A percentile compares a stretch with the other conserved stretches of the same genome.
These are phyloP conservation scores for Calonectria pseudoturangicola DNA, from an alignment of 2,329 filamentous ascomycete genomes.

Conservation along the genomic window DNA sequence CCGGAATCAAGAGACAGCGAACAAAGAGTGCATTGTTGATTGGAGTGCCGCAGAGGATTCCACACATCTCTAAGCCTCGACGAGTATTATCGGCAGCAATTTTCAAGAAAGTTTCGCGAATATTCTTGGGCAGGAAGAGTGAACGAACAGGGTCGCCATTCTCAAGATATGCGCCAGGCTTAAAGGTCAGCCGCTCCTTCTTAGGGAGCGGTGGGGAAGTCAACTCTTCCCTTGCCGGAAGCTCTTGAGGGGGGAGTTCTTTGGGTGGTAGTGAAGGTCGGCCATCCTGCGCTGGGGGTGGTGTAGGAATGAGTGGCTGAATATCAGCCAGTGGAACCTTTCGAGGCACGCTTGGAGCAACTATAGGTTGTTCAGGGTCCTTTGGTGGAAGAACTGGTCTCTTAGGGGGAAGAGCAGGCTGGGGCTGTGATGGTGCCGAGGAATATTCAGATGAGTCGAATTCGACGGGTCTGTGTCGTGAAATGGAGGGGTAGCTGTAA, in stretches of 20 bases:
- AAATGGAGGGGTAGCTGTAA: conserved; percentile 76
- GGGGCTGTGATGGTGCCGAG: conserved; percentile 48
- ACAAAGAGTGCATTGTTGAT: conserved; percentile 97
- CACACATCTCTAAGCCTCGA: conserved; percentile 93
- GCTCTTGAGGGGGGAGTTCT: conserved; percentile 37
- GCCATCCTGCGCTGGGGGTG: conserved; percentile 29
- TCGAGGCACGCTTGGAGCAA: conserved; percentile 53
- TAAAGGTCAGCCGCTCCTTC: conserved; percentile 78
- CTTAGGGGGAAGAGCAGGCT: conserved; percentile 60
- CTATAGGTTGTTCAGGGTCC: conserved; percentile 45
- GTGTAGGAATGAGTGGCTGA: conserved; percentile 47
- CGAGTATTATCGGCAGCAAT: conserved; percentile 86
- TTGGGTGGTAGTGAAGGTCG: conserved; percentile 58
- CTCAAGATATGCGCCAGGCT: conserved; percentile 91
- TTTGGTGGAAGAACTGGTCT: conserved; percentile 51
- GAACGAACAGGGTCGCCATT: conserved; percentile 91
- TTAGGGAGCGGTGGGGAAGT: conserved; percentile 59
- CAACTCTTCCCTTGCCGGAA: conserved; percentile 56
- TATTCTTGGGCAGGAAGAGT: conserved; percentile 86
- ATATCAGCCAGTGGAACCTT: conserved; percentile 55
- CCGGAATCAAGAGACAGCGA: conserved; percentile 89
- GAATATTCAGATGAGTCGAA: conserved; percentile 59
- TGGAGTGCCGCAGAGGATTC: conserved; percentile 91
- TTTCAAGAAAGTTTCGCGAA: conserved; percentile 84
- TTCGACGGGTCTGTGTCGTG: conserved; percentile 68